Conservation (phyloP, 164 flowering plant genomes). For the Magnolia kwangsiensis region DNA sequence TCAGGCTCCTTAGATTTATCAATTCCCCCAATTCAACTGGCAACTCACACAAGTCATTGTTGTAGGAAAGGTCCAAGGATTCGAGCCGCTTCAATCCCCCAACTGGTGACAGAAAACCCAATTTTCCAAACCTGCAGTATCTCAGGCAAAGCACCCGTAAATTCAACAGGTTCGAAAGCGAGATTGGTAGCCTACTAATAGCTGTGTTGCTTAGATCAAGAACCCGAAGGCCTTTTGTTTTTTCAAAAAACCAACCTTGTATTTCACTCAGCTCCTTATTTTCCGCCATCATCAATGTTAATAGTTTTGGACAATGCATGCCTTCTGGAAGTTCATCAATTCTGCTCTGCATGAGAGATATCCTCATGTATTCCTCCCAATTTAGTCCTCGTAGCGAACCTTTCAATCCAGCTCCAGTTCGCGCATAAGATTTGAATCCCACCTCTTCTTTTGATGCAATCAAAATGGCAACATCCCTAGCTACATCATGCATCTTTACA, state of each 20-base stretch:
- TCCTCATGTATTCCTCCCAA: background rate
- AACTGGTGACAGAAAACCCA: background rate
- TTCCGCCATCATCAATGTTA: background rate
- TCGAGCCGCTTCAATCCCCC: background rate
- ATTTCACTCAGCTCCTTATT: background rate
- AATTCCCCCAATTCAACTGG: background rate
- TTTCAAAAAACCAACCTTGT: background rate
- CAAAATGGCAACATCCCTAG: constrained; percentile 13
- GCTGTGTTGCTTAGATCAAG: background rate
- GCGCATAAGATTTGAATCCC: background rate
- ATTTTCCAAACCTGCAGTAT: background rate
- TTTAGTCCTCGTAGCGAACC: background rate
- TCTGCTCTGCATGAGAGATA: background rate
- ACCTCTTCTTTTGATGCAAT: constrained; percentile 6
- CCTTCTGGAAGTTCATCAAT: constrained; percentile 9
- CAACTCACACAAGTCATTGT: background rate
- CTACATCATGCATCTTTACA: constrained; percentile 16
- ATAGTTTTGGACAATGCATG: constrained; percentile 10
- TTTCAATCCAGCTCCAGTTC: background rate
- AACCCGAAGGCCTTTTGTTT: background rate
- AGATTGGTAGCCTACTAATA: background rate
- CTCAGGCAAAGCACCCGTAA: background rate
- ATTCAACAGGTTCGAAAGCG: background rate
- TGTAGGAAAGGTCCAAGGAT: background rate
- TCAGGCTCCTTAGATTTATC: background rate